Base-by-base conservation (phyloP, 495 filamentous ascomycete species). In the Venustampulla echinocandica region DNA sequence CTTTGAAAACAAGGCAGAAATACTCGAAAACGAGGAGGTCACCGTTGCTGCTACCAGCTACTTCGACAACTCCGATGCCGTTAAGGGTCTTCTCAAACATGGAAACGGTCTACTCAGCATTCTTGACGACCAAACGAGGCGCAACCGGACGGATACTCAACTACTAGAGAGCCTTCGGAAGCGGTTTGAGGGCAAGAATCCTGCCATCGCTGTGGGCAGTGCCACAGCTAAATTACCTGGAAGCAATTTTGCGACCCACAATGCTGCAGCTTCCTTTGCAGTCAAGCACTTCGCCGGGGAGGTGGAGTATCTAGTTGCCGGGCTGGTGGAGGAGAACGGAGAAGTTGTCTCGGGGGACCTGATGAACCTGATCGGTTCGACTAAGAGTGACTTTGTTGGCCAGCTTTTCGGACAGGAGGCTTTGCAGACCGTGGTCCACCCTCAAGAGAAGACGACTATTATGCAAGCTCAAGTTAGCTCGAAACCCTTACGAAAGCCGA, bases 381-480 rank as follows among this genome's bases (percentile, higher is more conserved):
- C 85, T 46, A 86, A 81, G 56, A 95, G 83, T 62, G 75, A 85
- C 46, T 97, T 98, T 55, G 80, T 98, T 20, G 71, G 79, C 14
- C 85, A 90, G 37, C 75, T 98, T 1, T 97, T 98, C 53, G 88
- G 87, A 14, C 92, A 96, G 64, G 87, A 95, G 57, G 90, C 85
- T 4, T 67, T 98, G 30, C 84, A 92, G 47, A 94, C 87, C 3
- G 76, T 95, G 17, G 78, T 86, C 27, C 92, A 98, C 64, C 90
- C 92, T 0, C 82, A 85, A 49, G 92, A 98, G 64, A 84, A 79
- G 61, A 81, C 78, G 0, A 85, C 92, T 3, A 87, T 98, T 53
- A 87, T 96, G 77, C 92, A 98, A 66, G 92, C 90, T 0, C 88
- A 90, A 46, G 86, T 98, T 52, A 93, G 87, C 67, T 95, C 90